Conservation (phyloP, 2,329 filamentous ascomycete species). For the Hymenoscyphus linearis region DNA sequence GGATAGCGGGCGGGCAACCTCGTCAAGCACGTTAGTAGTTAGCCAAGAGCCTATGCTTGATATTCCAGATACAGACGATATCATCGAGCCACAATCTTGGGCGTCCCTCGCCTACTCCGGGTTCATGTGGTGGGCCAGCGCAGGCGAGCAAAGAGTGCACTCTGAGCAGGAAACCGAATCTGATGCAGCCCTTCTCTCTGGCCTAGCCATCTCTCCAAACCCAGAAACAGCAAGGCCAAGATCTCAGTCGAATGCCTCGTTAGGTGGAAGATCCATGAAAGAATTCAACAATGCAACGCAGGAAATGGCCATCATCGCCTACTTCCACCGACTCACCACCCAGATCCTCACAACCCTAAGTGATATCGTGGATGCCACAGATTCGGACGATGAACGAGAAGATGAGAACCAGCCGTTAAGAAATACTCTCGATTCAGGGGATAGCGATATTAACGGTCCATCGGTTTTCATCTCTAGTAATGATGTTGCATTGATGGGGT, state of each 20-base stretch:
- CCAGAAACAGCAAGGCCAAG: conserved; percentile 15
- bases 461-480: conserved; percentile 54
- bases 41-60: conserved; percentile 38
- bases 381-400: conserved; percentile 33
- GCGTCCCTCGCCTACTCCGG: conserved; percentile 71
- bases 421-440: conserved; percentile 51
- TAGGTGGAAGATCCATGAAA: conserved; percentile 20
- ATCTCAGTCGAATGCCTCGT: conserved; percentile 38
- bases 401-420: conserved; percentile 37
- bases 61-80: conserved; percentile 45
- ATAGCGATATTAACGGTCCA: conserved; percentile 23
- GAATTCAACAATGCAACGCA: conserved; percentile 38
- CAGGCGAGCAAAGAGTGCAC: conserved; percentile 63
- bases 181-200: conserved; percentile 52
- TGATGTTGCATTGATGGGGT: conserved; percentile 64
- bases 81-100: conserved; percentile 63
- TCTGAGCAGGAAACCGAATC: conserved; percentile 55
- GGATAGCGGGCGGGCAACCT: conserved; percentile 24
- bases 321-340: conserved; percentile 72
- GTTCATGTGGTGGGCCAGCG: conserved; percentile 88
- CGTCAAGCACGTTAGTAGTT: conserved; percentile 23
- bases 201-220: conserved; percentile 38
- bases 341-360: conserved; percentile 57
- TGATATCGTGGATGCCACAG: conserved; percentile 50
- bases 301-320: conserved; percentile 69